Percentiles rank a stretch among this genome's conserved stretches.
These are phyloP conservation scores for Lactarius evosmus DNA, from an alignment of 768 basidiomycete genomes.

Conservation along the genomic window DNA sequence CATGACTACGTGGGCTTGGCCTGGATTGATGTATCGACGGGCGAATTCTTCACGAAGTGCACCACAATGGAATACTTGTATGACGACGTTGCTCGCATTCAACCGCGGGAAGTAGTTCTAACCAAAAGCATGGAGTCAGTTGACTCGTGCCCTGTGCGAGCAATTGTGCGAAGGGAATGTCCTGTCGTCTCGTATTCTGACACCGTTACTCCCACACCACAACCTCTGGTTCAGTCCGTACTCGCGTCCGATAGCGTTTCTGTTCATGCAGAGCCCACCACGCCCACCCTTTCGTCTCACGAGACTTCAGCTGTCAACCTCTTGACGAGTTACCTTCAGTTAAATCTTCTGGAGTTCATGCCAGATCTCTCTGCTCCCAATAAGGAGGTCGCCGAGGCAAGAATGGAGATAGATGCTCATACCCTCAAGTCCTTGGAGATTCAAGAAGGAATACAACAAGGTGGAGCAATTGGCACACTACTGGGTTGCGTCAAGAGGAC, in stretches of 20 bases:
- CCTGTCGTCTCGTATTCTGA: slow-evolving; percentile 51
- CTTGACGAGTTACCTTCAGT: slow-evolving; percentile 61
- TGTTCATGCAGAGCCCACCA: not conserved
- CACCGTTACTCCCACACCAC: not conserved
- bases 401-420: slow-evolving; percentile 90
- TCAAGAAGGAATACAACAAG: slow-evolving; percentile 68
- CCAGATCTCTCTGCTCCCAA: slow-evolving; percentile 57
- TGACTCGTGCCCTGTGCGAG: slow-evolving; percentile 46
- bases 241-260: slow-evolving; percentile 28
- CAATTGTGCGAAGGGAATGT: slow-evolving; percentile 51
- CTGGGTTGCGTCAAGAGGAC: slow-evolving; percentile 75
- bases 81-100: slow-evolving; percentile 80
- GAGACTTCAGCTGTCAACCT: slow-evolving; percentile 60
- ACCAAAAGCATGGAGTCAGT: slow-evolving; percentile 39
- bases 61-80: slow-evolving; percentile 53
- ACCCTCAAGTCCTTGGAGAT: slow-evolving; percentile 90
- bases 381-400: slow-evolving; percentile 49
- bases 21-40: slow-evolving; percentile 94
- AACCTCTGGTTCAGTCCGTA: not conserved
- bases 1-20: slow-evolving; percentile 58
- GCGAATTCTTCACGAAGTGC: slow-evolving; percentile 82
- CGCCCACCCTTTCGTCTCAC: slow-evolving; percentile 31
- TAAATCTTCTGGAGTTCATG: slow-evolving; percentile 75
- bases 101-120: slow-evolving; percentile 81
- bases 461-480: slow-evolving; percentile 69